Conservation (phyloP, 1,284 basidiomycete genomes). For the Clitocybe nebularis region DNA sequence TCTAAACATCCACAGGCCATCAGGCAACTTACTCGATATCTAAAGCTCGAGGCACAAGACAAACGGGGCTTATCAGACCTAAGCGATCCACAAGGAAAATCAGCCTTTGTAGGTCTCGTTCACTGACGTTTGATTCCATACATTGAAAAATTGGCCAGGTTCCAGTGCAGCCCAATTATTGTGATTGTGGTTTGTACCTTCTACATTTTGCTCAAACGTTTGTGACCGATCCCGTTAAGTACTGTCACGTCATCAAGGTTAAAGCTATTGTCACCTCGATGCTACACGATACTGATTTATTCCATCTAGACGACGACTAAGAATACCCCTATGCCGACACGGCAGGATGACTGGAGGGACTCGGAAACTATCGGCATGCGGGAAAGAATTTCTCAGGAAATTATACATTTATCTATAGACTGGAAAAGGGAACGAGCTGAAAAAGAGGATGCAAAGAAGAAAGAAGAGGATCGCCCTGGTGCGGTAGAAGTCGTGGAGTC, state of each 20-base stretch:
- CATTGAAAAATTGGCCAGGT: slow-evolving; percentile 40
- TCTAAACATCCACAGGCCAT: slow-evolving; percentile 61
- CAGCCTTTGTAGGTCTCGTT: slow-evolving; percentile 40
- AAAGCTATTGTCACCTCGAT: slow-evolving; percentile 11
- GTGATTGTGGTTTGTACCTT: slow-evolving; percentile 83
- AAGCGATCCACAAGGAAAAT: slow-evolving; percentile 38
- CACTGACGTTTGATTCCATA: neutral
- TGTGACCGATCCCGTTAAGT: slow-evolving; percentile 50
- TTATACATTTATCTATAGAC: slow-evolving; percentile 29
- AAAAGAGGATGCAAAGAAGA: slow-evolving; percentile 26
- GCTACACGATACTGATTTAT: slow-evolving; percentile 4
- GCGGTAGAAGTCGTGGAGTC: slow-evolving; percentile 29
- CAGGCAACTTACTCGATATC: slow-evolving; percentile 64
- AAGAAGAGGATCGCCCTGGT: slow-evolving; percentile 22
- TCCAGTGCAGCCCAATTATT: slow-evolving; percentile 78
- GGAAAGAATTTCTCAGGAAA: slow-evolving; percentile 30
- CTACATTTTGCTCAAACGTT: slow-evolving; percentile 78
- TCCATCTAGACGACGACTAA: slow-evolving; percentile 27
- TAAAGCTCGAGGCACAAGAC: slow-evolving; percentile 76
- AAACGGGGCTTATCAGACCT: slow-evolving; percentile 55
- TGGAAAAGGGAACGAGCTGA: slow-evolving; percentile 33
- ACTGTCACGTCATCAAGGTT: slow-evolving; percentile 45
- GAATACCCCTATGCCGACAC: slow-evolving; percentile 26
- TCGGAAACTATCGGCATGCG: slow-evolving; percentile 33
- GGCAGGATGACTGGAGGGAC: slow-evolving; percentile 48